A percentile compares a stretch with the other conserved stretches of the same genome.
Evolutionary conservation across 345 rosid species (phyloP).

Genomic region (Eucalyptus sp.): DNA sequence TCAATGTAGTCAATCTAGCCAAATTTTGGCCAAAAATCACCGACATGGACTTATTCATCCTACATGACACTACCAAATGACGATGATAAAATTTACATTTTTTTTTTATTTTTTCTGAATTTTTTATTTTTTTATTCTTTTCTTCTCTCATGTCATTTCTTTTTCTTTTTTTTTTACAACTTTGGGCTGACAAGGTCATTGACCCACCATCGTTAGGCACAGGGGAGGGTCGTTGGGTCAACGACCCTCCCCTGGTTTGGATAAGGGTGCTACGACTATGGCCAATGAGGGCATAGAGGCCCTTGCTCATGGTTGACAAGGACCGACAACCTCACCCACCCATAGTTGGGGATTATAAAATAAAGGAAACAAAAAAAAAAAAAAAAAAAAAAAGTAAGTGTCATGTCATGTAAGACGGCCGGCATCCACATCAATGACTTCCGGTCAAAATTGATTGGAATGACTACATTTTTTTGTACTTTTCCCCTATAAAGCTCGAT

Average conservation of each 20-base stretch:
- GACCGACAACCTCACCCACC: background rate
- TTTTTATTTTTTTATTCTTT: no score
- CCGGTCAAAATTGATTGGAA: fast-evolving
- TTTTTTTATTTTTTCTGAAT: no score
- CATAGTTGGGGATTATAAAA: background rate
- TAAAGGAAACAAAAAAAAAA: background rate
- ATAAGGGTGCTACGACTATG: fast-evolving
- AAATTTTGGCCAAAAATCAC: fast-evolving
- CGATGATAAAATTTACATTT: background rate
- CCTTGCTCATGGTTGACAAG: background rate
- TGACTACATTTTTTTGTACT: fast-evolving
- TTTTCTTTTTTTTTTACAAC: background rate
- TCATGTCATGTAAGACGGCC: fast-evolving
- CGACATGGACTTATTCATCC: fast-evolving
- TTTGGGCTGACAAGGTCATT: fast-evolving
- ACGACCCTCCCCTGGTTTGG: fast-evolving
- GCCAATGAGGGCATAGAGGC: background rate
- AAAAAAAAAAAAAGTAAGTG: no score
- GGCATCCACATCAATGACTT: fast-evolving
- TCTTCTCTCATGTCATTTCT: no score
- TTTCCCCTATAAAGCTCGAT: background rate
- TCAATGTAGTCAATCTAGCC: fast-evolving
- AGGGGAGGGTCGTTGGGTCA: fast-evolving
- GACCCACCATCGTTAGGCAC: fast-evolving
- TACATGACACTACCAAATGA: background rate